Evolutionary conservation across 305 asterid species (phyloP), one percentile per base, ranked within the genome.

Genomic region (Fraxinus angustifolia): DNA sequence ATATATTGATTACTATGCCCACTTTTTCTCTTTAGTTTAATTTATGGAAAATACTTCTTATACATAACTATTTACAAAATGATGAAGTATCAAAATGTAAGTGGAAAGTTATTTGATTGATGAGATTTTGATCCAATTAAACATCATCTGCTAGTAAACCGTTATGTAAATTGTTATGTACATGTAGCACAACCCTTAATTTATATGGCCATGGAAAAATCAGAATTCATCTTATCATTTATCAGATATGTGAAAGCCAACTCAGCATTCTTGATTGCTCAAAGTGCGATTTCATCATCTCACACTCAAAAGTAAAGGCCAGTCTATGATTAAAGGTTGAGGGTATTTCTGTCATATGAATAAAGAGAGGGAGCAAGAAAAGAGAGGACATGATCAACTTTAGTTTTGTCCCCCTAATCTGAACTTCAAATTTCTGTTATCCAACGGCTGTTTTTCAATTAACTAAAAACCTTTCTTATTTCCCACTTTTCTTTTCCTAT

Each of bases 381-480:
- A 82, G 83, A 82, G 73, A 78, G 31, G 17, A 73, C 40, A n/a
- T 38, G 11, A 83, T 81, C 86, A 73, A 82, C 88, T 87, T 87
- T 83, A 67, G 26, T 50, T 82, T 87, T 82, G 81, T 70, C 58
- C 38, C 73, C 84, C 40, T 76, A 73, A 82, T 80, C 85, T 79
- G n/a, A 80, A 78, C 90, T 87, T 89, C 76, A 84, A 87, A 82
- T 85, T 88, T 91, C 86, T 89, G 91, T 84, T 85, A 89, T 85
- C 93, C 92, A 91, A 91, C 94, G 95, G 92, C 88, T 90, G 95
- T 72, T 82, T 88, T 82, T 85, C 34, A 80, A 82, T 82, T 82
- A 79, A 45, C 79, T 42, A 78, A 2, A 82, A 82, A 75, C 81
- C 84, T 83, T 86, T 73, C 80, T 85, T 83, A 73, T 82, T 76